Base-by-base conservation (phyloP, 306 rosid genomes). In the Vicia sativa region DNA sequence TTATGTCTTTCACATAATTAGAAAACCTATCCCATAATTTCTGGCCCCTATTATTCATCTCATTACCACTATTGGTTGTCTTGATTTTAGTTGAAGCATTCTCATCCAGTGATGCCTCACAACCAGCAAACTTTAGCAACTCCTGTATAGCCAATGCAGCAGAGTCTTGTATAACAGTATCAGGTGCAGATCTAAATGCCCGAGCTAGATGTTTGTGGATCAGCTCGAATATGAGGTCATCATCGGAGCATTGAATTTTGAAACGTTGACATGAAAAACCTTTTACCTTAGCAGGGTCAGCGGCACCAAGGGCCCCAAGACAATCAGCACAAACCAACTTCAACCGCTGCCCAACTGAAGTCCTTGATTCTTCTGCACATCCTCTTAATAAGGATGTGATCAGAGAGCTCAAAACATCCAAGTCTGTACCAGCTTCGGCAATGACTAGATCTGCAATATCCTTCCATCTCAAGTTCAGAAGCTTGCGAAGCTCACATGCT, bases 111-210 rank as follows among this genome's bases (percentile, higher is more conserved):
- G 98, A 90, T 61, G 91, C 96, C 79, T 83, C 88, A 82, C 96
- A 93, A 65, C 98, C 98, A 55, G 96, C 96, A 80, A 93, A 85
- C 83, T 90, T 93, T 59, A 93, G 90, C 78, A 93, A 81, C 85
- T 93, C 98, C 73, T 88, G 98, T 83, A 93, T 93, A 70, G 98
- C 97, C 80, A 93, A 81, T 77, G 96, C 97, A 65, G 97, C 98
- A 60, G 98, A 93, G 72, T 90, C 98, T 88, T 93, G 98, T 78
- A 90, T 81, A 48, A 88, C 73, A 62, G 98, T 93, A 80, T 93
- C 95, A 34, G 96, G 90, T 67, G 98, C 97, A 59, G 98, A 90
- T 79, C 98, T 86, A 75, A 90, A 93, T 66, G 96, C 97, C 78
- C 97, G 89, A 38, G 90, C 96, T 48, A 90, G 87, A 76, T 93